These are phyloP conservation scores for Pythium brachiatum DNA, from an alignment of 352 stramenopile genomes.

Conservation along the genomic window DNA sequence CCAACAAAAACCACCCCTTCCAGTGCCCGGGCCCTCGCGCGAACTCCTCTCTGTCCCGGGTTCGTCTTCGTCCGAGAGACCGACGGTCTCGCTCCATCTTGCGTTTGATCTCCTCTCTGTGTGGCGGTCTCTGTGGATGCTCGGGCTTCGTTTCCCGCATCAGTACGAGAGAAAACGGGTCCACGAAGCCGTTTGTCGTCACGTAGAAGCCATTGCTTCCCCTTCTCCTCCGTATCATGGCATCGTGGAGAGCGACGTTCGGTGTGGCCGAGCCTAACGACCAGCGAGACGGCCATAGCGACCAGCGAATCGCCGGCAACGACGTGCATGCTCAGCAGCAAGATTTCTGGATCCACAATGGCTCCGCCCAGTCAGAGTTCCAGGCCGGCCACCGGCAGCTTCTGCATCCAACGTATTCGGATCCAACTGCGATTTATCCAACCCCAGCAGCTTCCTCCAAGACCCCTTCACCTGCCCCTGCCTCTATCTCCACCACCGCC, in stretches of 20 bases:
- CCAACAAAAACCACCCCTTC: constrained; percentile 14
- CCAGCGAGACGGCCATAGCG: not conserved
- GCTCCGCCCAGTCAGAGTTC: not conserved
- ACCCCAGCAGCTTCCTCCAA: not conserved
- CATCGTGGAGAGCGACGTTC: constrained; percentile 11
- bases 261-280: not conserved
- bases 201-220: not conserved
- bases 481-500: not conserved
- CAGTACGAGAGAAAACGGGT: not conserved
- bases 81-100: not conserved
- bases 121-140: not conserved
- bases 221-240: constrained; percentile 1
- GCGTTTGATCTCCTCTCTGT: not conserved
- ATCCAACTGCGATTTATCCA: not conserved
- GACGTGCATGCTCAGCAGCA: constrained; percentile 2
- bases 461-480: not conserved
- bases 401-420: not conserved
- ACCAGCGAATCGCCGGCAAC: not conserved
- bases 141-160: not conserved
- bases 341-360: not conserved
- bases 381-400: not conserved
- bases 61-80: not conserved
- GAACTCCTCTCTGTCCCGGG: not conserved
- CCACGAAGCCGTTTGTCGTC: not conserved
- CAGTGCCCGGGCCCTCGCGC: constrained; percentile 2